Evolutionary conservation across 176 grass and related monocot species (phyloP), one percentile per base, ranked within the genome.

Genomic region (Musa acuminata): DNA sequence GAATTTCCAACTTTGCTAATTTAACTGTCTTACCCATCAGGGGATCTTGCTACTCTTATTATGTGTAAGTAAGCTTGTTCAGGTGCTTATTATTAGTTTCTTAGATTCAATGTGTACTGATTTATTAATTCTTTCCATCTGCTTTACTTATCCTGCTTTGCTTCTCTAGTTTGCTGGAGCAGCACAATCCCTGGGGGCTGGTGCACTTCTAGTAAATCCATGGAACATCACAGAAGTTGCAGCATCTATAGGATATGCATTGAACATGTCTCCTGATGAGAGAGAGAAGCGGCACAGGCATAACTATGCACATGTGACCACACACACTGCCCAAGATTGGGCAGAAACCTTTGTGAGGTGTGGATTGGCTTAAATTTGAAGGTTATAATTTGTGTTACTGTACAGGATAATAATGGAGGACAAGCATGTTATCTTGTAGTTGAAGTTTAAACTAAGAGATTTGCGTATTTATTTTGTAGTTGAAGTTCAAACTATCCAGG

Each of bases 201-300:
- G 95, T 85, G 95, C 95, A 22, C 78, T 99, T 79, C 79, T 99
- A 72, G 95, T 99, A 52, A 99, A 99, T 64, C 95, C 95, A 26
- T 99, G 95, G 95, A 99, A 99, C 69, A 94, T 99, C 58, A 91
- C 91, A 43, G 95, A 99, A 80, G 95, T 99, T 16, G 90, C 95
- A 55, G 35, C 78, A 26, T 94, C 91, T 63, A 91, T 99, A 75
- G 16, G 8, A 0, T 71, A 91, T 26, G 91, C 95, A 49, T 86
- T 99, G 67, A 77, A 74, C 52, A 99, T 99, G 95, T 1, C 64
- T 64, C 75, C 91, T 35, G 95, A 94, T 64, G 91, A 94, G 84
- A 87, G 91, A 82, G 95, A 99, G 64, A 99, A 99, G 58, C 72
- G 95, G 8, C 95, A 99, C 71, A 99, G 95, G 64, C 95, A 99